Evolutionary conservation across 1,139 yeast species (phyloP).

Genomic region (Zygosaccharomyces sapae): DNA sequence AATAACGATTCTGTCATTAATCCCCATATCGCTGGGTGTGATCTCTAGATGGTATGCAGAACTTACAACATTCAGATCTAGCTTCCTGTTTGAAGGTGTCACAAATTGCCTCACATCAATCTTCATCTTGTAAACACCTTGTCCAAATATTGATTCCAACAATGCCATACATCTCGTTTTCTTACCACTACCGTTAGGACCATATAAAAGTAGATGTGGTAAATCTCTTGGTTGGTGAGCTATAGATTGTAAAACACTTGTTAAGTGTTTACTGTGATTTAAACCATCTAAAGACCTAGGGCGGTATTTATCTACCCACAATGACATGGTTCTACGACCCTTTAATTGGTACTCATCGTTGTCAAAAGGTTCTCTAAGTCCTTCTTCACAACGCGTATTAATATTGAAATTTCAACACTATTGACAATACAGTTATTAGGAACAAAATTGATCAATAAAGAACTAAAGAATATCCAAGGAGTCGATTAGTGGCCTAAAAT

Average conservation of each 20-base stretch:
- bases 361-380: not conserved
- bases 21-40: conserved; percentile 96
- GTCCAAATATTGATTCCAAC: conserved; percentile 74
- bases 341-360: not conserved
- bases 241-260: conserved; percentile 59
- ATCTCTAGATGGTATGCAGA: conserved; percentile 88
- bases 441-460: not conserved
- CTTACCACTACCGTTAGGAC: conserved; percentile 96
- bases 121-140: conserved; percentile 76
- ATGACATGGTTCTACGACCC: conserved; percentile 51
- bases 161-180: conserved; percentile 88
- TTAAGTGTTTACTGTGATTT: conserved; percentile 62
- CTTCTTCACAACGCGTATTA: not conserved
- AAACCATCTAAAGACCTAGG: conserved; percentile 64
- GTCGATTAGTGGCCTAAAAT: not conserved
- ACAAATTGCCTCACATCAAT: conserved; percentile 84
- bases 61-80: conserved; percentile 87
- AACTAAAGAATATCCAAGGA: not conserved
- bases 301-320: conserved; percentile 95
- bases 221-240: conserved; percentile 52
- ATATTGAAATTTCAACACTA: not conserved
- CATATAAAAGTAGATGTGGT: conserved; percentile 87
- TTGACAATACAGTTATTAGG: not conserved
- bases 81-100: conserved; percentile 64
- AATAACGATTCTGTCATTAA: conserved; percentile 88